Base-by-base conservation (phyloP, 208 protist species). In the Leishmania tropica region DNA sequence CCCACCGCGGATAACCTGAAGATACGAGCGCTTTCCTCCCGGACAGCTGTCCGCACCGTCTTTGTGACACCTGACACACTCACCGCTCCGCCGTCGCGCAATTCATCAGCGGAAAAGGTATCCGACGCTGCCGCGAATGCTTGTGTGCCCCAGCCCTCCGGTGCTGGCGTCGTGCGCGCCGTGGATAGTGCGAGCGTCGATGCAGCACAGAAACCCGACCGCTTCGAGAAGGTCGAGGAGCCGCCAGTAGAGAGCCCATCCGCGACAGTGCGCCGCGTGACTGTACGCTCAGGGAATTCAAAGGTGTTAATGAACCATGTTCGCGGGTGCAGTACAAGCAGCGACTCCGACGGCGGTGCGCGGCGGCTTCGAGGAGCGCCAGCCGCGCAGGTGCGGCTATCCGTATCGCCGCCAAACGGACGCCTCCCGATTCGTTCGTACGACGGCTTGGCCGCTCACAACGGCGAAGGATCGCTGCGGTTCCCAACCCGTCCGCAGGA, bases 201-300 rank as follows among this genome's bases (percentile, higher is more conserved):
- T 2, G 37, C 37, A 24, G 19, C 6, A 6, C 42, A 11, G 53
- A 79, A 71, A 35, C 73, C 53, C 10, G 74, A 86, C 31, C 78
- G 65, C 24, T 70, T 86, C 31, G 78, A 86, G n/a, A 76, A 64
- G n/a, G 76, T 80, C 8, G 80, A 86, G 75, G 83, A 83, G 37
- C 62, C 78, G 1, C 78, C 83, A 5, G 0, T 79, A 42, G 73
- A 40, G 54, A 86, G 83, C 54, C 79, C 83, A 31, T 79, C 83
- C 5, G 83, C 83, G 8, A 86, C 83, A 31, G 64, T 72, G 62
- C 78, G 83, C 17, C 83, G 78, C 3, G 62, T 77, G 19, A 86
- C 83, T 1, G 83, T 86, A n/a, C 78, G 74, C 21, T 17, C 74
- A 21, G 56, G 67, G 8, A 85, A 75, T 37, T 31, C 62, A 21